These are phyloP conservation scores for Aspergillus neotritici DNA, from an alignment of 2,329 filamentous ascomycete species.

Conservation along the genomic window DNA sequence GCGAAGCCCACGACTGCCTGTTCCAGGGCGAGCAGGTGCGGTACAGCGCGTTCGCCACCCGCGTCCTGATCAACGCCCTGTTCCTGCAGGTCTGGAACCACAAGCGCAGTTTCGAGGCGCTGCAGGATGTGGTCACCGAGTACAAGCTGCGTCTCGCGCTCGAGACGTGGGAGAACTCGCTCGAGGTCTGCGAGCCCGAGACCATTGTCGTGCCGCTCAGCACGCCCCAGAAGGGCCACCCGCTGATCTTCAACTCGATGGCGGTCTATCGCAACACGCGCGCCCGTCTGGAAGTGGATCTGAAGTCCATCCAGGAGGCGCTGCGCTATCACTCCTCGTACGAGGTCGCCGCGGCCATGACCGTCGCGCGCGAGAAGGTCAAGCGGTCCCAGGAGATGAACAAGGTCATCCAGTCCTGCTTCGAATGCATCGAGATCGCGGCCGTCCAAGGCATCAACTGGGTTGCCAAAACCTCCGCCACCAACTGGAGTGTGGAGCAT, in stretches of 20 bases:
- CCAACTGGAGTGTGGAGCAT: slow-evolving; percentile 98
- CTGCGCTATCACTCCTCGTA: slow-evolving; percentile 95
- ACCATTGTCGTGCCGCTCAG: slow-evolving; percentile 81
- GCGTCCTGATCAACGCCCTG: slow-evolving; percentile 97
- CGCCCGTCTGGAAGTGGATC: slow-evolving; percentile 84
- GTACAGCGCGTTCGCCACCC: slow-evolving; percentile 94
- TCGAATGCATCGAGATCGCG: slow-evolving; percentile 94
- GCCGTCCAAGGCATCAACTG: slow-evolving; percentile 91
- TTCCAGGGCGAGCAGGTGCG: slow-evolving; percentile 87
- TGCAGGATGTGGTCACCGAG: slow-evolving; percentile 95
- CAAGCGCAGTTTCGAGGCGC: slow-evolving; percentile 93
- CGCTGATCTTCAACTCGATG: slow-evolving; percentile 96
- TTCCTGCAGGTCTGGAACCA: slow-evolving; percentile 99
- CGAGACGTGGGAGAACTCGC: slow-evolving; percentile 97
- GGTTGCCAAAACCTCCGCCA: slow-evolving; percentile 95
- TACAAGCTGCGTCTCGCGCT: slow-evolving; percentile 94
- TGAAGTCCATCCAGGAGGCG: slow-evolving; percentile 93
- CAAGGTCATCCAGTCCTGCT: slow-evolving; percentile 96
- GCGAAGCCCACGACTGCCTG: slow-evolving; percentile 88
- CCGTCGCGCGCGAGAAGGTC: slow-evolving; percentile 83
- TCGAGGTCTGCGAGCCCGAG: slow-evolving; percentile 89
- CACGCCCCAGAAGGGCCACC: slow-evolving; percentile 91
- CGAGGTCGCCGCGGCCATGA: slow-evolving; percentile 96
- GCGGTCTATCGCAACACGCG: slow-evolving; percentile 94
- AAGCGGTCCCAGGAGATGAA: slow-evolving; percentile 96